Conservation (phyloP, 2,329 filamentous ascomycete species). For the Colletotrichum coccodes region DNA sequence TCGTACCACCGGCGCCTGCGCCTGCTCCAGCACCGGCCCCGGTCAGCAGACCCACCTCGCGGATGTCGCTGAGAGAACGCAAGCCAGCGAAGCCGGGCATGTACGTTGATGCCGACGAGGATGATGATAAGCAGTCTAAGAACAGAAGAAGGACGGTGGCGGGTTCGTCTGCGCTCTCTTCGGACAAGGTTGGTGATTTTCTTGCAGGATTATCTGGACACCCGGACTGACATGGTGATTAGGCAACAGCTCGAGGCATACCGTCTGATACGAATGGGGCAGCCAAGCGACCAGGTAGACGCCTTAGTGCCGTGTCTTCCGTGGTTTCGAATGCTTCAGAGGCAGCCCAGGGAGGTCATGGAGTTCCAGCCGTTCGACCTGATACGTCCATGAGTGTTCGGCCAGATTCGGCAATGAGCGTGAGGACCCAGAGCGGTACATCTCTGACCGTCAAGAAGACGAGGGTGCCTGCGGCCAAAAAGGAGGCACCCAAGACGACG, state of each 20-base stretch:
- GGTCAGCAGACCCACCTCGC: constrained; percentile 58
- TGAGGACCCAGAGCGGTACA: constrained; percentile 47
- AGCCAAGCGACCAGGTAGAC: constrained; percentile 51
- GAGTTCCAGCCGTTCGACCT: constrained; percentile 40
- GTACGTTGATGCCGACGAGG: constrained; percentile 61
- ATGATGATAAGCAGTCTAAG: constrained; percentile 48
- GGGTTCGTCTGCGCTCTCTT: constrained; percentile 57
- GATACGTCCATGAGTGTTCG: constrained; percentile 53
- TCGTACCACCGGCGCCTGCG: constrained; percentile 41
- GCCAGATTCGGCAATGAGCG: constrained; percentile 51
- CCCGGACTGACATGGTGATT: constrained; percentile 29
- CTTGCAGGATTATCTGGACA: not conserved
- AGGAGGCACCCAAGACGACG: constrained; percentile 49
- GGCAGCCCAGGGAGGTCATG: not conserved
- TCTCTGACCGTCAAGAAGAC: constrained; percentile 68
- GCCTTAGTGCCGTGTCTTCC: constrained; percentile 60
- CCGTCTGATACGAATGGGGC: constrained; percentile 36
- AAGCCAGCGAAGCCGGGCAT: constrained; percentile 67
- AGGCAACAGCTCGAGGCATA: constrained; percentile 47
- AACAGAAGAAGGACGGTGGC: constrained; percentile 72
- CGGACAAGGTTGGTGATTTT: constrained; percentile 49
- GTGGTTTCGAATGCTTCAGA: constrained; percentile 36
- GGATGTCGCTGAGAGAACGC: constrained; percentile 80
- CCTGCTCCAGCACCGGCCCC: constrained; percentile 38
- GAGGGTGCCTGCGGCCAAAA: constrained; percentile 58